Evolutionary conservation across 2,329 filamentous ascomycete species (phyloP).

Genomic region (Ophiostoma himal-ulmi): DNA sequence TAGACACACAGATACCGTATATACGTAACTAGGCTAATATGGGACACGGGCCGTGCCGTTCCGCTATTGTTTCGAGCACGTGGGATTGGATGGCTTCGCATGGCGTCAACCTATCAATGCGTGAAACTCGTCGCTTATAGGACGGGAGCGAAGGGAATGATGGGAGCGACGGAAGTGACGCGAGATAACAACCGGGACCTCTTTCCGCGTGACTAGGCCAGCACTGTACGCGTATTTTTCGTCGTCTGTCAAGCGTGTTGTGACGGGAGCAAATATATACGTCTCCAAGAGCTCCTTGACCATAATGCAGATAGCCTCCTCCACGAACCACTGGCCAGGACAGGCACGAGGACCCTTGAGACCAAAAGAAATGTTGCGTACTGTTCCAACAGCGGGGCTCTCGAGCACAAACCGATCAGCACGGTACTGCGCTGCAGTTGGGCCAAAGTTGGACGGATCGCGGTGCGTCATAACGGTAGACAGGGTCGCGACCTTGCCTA

Average conservation of each 20-base stretch:
- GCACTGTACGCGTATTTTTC: not conserved
- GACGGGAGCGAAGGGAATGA: not conserved
- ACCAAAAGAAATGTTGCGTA: slow-evolving; percentile 19
- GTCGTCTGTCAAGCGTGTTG: not conserved
- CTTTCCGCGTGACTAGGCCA: not conserved
- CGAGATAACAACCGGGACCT: not conserved
- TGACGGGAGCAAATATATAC: slow-evolving; percentile 15
- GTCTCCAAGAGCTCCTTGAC: slow-evolving; percentile 15
- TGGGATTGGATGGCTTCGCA: no score
- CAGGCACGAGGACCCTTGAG: slow-evolving; percentile 20
- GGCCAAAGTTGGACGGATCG: not conserved
- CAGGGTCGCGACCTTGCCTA: not conserved
- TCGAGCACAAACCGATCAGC: not conserved
- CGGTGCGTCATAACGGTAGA: not conserved
- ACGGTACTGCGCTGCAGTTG: not conserved
- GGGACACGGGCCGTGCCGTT: no score
- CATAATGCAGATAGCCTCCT: slow-evolving; percentile 22
- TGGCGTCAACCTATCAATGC: no score
- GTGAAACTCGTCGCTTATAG: not conserved
- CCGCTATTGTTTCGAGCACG: no score
- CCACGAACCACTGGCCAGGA: slow-evolving; percentile 20
- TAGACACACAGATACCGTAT: no score
- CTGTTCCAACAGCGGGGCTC: not conserved
- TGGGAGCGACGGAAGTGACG: not conserved
- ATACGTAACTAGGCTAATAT: no score